Evolutionary conservation across 495 filamentous ascomycete genomes (phyloP), one percentile per base, ranked within the genome.

Genomic region (Aspergillus ostianus): DNA sequence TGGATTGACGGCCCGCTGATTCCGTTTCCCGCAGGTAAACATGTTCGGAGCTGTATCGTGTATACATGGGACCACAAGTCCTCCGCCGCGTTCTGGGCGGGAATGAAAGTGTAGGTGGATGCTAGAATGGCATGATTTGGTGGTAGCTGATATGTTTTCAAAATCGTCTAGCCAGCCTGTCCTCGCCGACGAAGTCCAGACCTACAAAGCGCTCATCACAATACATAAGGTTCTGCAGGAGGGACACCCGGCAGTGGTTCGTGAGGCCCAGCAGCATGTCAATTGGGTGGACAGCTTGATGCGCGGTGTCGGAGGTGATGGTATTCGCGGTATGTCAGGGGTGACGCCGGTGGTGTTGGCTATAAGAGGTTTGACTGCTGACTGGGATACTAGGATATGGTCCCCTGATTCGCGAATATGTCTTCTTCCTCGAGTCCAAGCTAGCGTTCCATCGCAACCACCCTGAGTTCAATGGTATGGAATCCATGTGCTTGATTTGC

Each of bases 51-150:
- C 68, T 96, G 91, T 71, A 98, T 98, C 72, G 93, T 98, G 47
- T 98, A 98, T 72, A 98, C 94, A 57, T 98, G 94, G 94, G 94
- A 98, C 79, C 92, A 98, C 81, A 97, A 97, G 79, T 95, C 90
- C 62, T 97, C 93, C 47, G 82, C 86, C 65, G 91, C 92, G 67
- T 98, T 98, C 78, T 98, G 94, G 94, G 86, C 90, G 51, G 92
- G 91, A 70, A 95, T 98, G 87, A 98, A 98, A 86, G 94, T 98
- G 88, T 94, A 81, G 60, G 89, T 73, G 56, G 36, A 6, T 41
- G 36, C 12, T 41, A 12, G 36, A 41, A 41, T 17, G 29, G 36
- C 9, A 45, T 18, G 17, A 7, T 21, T 29, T 45, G 26, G 2
- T 36, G 20, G 29, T 41, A 26, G 47, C 60, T 63, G 21, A 66